Evolutionary conservation across 441 rosid genomes (phyloP).

Genomic region (Theobroma grandiflorum): DNA sequence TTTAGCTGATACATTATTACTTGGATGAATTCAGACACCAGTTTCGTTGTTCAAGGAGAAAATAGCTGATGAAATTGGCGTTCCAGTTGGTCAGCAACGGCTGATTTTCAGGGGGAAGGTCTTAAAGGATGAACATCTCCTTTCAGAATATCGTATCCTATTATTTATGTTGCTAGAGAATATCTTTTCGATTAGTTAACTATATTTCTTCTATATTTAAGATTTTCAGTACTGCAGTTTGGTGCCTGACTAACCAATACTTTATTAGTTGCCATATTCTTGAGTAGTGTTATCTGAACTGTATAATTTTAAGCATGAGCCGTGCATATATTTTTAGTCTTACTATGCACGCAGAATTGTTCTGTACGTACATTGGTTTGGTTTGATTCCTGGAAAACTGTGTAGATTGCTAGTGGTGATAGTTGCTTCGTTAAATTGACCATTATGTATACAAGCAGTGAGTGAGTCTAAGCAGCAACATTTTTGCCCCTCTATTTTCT

Average conservation of each 20-base stretch:
- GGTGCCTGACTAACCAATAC: neutral
- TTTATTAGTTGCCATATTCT: neutral
- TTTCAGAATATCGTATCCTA: slow-evolving; percentile 96
- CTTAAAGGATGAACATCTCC: slow-evolving; percentile 87
- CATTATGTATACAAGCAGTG: neutral
- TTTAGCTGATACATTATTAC: slow-evolving; percentile 4
- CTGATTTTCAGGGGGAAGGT: slow-evolving; percentile 95
- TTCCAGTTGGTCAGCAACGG: slow-evolving; percentile 90
- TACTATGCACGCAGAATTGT: neutral
- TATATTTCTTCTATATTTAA: neutral
- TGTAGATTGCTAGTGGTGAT: neutral
- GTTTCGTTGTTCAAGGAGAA: slow-evolving; percentile 89
- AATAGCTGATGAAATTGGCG: slow-evolving; percentile 72
- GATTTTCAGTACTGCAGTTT: neutral
- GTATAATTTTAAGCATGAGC: neutral
- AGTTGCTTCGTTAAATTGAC: neutral
- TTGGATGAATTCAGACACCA: slow-evolving; percentile 60
- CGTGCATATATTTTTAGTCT: neutral
- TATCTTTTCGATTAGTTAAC: neutral
- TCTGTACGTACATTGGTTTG: neutral
- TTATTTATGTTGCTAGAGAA: slow-evolving; percentile 13
- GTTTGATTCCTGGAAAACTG: neutral
- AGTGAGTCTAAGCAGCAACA: neutral
- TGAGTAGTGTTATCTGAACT: neutral
- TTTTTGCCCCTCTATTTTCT: neutral